These are phyloP conservation scores for Umbilicaria muhlenbergii DNA, from an alignment of 495 filamentous ascomycete species.

Conservation along the genomic window DNA sequence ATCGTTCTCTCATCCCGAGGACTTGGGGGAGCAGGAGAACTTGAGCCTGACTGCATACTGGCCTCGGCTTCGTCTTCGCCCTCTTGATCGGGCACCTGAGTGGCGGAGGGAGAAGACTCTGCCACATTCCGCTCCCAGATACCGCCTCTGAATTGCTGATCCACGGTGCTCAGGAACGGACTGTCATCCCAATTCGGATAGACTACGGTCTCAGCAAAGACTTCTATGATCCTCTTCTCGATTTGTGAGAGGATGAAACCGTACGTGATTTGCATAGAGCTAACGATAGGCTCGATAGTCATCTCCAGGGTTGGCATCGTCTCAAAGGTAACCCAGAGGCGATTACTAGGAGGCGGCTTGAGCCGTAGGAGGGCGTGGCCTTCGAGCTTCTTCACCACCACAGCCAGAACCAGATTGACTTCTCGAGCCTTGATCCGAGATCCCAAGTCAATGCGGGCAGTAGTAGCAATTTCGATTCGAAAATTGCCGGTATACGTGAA, in stretches of 20 bases:
- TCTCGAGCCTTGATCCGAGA: slow-evolving; percentile 77
- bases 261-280: slow-evolving; percentile 88
- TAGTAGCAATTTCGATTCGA: slow-evolving; percentile 73
- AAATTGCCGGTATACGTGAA: slow-evolving; percentile 81
- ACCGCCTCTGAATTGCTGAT: slow-evolving; percentile 68
- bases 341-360: slow-evolving; percentile 91
- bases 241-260: slow-evolving; percentile 82
- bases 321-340: slow-evolving; percentile 88
- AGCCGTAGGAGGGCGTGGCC: slow-evolving; percentile 73
- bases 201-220: slow-evolving; percentile 85
- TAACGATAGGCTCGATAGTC: slow-evolving; percentile 86
- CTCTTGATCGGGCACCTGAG: slow-evolving; percentile 33
- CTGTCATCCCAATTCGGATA: slow-evolving; percentile 90
- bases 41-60: slow-evolving; percentile 27
- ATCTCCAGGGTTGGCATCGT: slow-evolving; percentile 83
- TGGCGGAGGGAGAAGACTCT: slow-evolving; percentile 10
- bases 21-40: slow-evolving; percentile 12
- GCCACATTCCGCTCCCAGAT: slow-evolving; percentile 43
- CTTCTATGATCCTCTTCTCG: slow-evolving; percentile 84
- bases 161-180: slow-evolving; percentile 67
- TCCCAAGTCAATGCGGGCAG: slow-evolving; percentile 80
- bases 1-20: slow-evolving; percentile 42
- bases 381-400: slow-evolving; percentile 70
- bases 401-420: slow-evolving; percentile 76
- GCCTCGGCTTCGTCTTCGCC: slow-evolving; percentile 42